Evolutionary conservation across 2,329 filamentous ascomycete species (phyloP).

Genomic region (Spiromastix sp.): DNA sequence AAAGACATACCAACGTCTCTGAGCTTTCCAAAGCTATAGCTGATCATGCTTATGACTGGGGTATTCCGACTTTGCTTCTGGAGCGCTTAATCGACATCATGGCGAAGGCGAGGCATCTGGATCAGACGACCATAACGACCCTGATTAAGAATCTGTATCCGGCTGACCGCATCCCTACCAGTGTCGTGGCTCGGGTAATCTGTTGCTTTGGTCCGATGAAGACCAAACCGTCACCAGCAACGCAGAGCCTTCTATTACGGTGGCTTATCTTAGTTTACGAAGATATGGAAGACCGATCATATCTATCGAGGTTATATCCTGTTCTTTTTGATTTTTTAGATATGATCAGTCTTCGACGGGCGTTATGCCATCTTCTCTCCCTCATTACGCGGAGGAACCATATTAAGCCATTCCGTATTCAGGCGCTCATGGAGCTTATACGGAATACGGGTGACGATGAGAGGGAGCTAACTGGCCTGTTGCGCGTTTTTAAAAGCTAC

Average conservation of each 20-base stretch:
- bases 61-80: conserved; percentile 53
- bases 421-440: conserved; percentile 50
- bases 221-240: conserved; percentile 59
- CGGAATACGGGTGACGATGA: conserved; percentile 53
- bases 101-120: conserved; percentile 56
- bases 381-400: conserved; percentile 71
- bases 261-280: conserved; percentile 74
- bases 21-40: conserved; percentile 53
- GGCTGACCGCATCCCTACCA: conserved; percentile 49
- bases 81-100: conserved; percentile 56
- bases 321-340: conserved; percentile 75
- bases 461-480: conserved; percentile 59
- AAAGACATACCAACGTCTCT: conserved; percentile 53
- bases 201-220: conserved; percentile 68
- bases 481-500: conserved; percentile 82
- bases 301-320: conserved; percentile 60
- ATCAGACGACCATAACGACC: conserved; percentile 61
- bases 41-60: conserved; percentile 55
- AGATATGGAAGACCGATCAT: conserved; percentile 50
- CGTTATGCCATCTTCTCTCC: conserved; percentile 66
- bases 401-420: conserved; percentile 74
- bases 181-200: conserved; percentile 55
- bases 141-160: conserved; percentile 70
- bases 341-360: conserved; percentile 62
- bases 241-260: conserved; percentile 61